Evolutionary conservation across 306 rosid genomes (phyloP).

Genomic region (Lagenaria siceraria): DNA sequence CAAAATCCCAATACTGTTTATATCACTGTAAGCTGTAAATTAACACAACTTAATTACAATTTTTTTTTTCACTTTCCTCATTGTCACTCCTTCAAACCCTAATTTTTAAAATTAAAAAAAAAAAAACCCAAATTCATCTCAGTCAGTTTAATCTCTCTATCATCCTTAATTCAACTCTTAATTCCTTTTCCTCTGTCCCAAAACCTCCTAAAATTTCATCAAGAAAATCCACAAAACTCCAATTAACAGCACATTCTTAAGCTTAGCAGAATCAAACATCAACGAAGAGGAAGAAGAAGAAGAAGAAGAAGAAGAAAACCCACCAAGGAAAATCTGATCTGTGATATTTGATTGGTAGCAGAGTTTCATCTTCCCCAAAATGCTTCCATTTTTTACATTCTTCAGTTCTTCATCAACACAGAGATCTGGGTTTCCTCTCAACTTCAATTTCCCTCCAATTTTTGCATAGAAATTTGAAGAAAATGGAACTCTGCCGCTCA

Average conservation of each 20-base stretch:
- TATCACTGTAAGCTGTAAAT: background rate
- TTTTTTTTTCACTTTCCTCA: background rate
- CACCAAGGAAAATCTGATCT: constrained; percentile 24
- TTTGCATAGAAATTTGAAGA: constrained; percentile 11
- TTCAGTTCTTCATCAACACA: constrained; percentile 31
- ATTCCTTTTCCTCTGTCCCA: background rate
- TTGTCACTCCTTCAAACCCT: background rate
- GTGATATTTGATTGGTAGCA: constrained; percentile 27
- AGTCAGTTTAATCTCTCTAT: background rate
- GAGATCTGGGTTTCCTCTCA: constrained; percentile 50
- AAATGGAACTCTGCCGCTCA: constrained; percentile 51
- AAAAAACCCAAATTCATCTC: background rate
- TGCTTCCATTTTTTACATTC: background rate
- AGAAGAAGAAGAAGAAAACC: constrained; percentile 8
- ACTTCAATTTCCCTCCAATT: constrained; percentile 34
- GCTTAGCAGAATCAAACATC: constrained; percentile 15
- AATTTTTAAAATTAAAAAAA: background rate
- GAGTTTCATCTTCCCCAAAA: constrained; percentile 25
- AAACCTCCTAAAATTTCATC: constrained; percentile 1
- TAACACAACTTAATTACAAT: background rate
- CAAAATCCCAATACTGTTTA: background rate
- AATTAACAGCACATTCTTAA: constrained; percentile 5
- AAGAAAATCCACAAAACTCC: constrained; percentile 6
- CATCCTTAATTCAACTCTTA: background rate
- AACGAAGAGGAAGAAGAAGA: background rate